phyloP scores from a whole-genome alignment of 2,329 filamentous ascomycete genomes.

The Colletotrichum higginsianum region DNA sequence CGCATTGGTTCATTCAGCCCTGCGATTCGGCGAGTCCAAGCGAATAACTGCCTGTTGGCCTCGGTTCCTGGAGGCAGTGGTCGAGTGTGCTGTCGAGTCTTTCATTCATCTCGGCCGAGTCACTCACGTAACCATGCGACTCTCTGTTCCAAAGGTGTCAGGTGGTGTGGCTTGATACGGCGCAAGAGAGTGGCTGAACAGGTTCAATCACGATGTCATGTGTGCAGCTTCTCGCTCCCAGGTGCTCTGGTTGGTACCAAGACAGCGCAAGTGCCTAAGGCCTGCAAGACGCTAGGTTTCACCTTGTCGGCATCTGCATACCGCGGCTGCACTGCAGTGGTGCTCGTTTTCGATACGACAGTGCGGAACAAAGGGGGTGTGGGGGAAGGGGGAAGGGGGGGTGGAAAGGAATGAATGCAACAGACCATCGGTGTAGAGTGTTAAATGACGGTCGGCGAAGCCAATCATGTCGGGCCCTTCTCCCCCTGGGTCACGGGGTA shows the following conservation, averaged over 20 bases:
- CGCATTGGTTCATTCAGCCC: too few species aligned
- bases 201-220: too few species aligned
- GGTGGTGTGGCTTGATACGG: background rate
- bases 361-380: background rate
- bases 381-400: background rate
- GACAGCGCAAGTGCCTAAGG: constrained; percentile 6
- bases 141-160: background rate
- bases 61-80: background rate
- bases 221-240: too few species aligned
- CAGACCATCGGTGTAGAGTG: background rate
- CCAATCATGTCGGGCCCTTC: constrained; percentile 12
- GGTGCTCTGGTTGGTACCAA: constrained; percentile 7
- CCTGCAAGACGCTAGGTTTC: background rate
- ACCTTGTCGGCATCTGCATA: constrained; percentile 14
- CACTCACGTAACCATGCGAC: background rate
- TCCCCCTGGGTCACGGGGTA: background rate
- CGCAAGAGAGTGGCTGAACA: background rate
- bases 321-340: background rate
- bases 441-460: background rate
- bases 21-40: background rate
- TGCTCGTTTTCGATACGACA: constrained; percentile 4
- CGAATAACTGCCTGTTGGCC: background rate
- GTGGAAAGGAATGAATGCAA: background rate
- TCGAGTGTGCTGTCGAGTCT: background rate
- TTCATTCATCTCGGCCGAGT: constrained; percentile 3